These are phyloP conservation scores for Penicillium antarcticum DNA, from an alignment of 495 filamentous ascomycete species.

Conservation along the genomic window DNA sequence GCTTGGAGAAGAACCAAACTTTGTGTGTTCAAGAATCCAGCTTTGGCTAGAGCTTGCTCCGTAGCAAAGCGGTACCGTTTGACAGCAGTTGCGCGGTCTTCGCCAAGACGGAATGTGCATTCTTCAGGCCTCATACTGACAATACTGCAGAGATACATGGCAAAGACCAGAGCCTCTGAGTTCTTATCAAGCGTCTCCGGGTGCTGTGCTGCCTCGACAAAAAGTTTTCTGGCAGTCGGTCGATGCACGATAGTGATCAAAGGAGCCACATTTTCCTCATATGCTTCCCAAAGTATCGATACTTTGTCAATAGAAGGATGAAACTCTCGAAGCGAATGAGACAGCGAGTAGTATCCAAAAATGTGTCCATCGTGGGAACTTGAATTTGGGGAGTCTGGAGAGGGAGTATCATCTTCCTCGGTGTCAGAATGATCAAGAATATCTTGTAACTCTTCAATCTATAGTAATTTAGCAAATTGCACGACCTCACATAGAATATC, in stretches of 20 bases:
- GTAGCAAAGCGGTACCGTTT: constrained; percentile 73
- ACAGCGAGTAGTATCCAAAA: constrained; percentile 63
- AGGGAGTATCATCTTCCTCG: constrained; percentile 63
- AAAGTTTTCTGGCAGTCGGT: constrained; percentile 51
- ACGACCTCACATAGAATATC: not conserved
- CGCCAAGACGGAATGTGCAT: constrained; percentile 34
- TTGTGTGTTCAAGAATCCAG: constrained; percentile 70
- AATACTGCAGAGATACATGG: constrained; percentile 74
- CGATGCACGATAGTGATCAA: constrained; percentile 67
- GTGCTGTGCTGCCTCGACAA: constrained; percentile 43
- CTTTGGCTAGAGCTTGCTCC: constrained; percentile 74
- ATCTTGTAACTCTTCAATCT: constrained; percentile 71
- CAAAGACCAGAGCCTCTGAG: constrained; percentile 70
- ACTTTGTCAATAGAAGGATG: constrained; percentile 60
- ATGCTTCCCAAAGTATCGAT: constrained; percentile 65
- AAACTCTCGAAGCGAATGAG: constrained; percentile 41
- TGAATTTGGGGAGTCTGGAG: constrained; percentile 48
- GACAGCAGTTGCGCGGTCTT: constrained; percentile 44
- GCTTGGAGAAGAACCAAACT: constrained; percentile 76
- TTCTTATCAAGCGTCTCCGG: constrained; percentile 55
- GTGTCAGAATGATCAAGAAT: constrained; percentile 62
- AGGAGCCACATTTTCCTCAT: constrained; percentile 67
- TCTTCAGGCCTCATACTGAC: constrained; percentile 57
- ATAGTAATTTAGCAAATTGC: constrained; percentile 8
- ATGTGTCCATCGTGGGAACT: constrained; percentile 67